Conservation (phyloP, 2,329 filamentous ascomycete genomes). For the Aspergillus ochraceus region DNA sequence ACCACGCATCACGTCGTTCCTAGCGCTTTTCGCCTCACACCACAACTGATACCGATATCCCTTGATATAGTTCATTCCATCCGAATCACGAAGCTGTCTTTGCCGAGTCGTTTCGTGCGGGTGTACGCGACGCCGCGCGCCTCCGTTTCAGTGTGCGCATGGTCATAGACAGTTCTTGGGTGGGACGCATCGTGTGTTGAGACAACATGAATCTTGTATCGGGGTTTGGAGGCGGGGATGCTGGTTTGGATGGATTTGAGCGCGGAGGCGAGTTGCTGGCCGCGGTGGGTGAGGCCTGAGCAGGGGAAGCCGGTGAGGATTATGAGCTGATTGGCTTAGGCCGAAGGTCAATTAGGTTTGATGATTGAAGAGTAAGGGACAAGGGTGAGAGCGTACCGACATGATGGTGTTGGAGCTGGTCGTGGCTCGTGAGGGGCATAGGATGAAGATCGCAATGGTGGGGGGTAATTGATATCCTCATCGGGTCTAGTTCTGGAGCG, state of each 20-base stretch:
- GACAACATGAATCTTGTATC: slow-evolving; percentile 43
- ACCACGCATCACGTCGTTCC: slow-evolving; percentile 64
- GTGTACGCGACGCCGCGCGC: slow-evolving; percentile 62
- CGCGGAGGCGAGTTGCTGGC: slow-evolving; percentile 55
- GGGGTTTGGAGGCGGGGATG: slow-evolving; percentile 44
- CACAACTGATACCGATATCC: slow-evolving; percentile 67
- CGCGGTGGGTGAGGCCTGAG: slow-evolving; percentile 63
- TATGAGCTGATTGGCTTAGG: slow-evolving; percentile 50
- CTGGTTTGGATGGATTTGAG: slow-evolving; percentile 50
- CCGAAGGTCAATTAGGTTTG: not conserved
- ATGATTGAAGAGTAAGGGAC: not conserved
- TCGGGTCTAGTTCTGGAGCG: not conserved
- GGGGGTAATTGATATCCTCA: not conserved
- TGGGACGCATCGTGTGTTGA: slow-evolving; percentile 41
- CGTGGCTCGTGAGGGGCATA: not conserved
- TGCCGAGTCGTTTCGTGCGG: slow-evolving; percentile 60
- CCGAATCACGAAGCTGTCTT: slow-evolving; percentile 61
- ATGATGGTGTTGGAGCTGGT: slow-evolving; percentile 13
- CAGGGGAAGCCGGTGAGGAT: slow-evolving; percentile 64
- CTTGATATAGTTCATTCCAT: slow-evolving; percentile 69
- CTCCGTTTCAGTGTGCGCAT: slow-evolving; percentile 62
- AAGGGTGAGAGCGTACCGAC: slow-evolving; percentile 23
- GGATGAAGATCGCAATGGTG: not conserved
- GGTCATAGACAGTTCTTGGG: slow-evolving; percentile 55
- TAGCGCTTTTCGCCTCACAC: slow-evolving; percentile 64